Evolutionary conservation across 2,329 filamentous ascomycete species (phyloP).

Genomic region (Thelonectria olida): DNA sequence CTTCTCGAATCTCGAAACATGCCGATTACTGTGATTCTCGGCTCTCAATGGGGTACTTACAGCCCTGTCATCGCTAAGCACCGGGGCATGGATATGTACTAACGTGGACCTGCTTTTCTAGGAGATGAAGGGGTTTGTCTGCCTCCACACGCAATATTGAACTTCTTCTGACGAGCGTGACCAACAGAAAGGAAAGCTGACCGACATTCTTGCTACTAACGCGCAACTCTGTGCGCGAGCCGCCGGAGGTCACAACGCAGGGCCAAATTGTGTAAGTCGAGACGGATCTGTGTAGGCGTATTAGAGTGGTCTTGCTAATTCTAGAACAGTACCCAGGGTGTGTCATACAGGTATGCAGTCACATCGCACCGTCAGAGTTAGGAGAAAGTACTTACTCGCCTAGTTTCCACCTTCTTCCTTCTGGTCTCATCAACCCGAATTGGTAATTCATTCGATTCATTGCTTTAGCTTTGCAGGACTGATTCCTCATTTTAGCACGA

Average conservation of each 20-base stretch:
- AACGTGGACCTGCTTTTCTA: too few species aligned
- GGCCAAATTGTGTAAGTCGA: slow-evolving; percentile 24
- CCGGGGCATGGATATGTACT: too few species aligned
- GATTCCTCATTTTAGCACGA: background rate
- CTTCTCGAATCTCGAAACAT: too few species aligned
- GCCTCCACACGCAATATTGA: too few species aligned
- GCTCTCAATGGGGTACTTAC: too few species aligned
- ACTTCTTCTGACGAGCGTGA: too few species aligned
- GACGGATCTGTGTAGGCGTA: background rate
- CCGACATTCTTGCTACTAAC: slow-evolving; percentile 22
- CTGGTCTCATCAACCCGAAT: slow-evolving; percentile 24
- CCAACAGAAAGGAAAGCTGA: slow-evolving; percentile 19
- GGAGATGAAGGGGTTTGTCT: too few species aligned
- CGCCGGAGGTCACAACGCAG: slow-evolving; percentile 21
- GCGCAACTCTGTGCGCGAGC: slow-evolving; percentile 25
- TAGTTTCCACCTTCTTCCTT: slow-evolving; percentile 26
- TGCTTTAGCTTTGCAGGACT: background rate
- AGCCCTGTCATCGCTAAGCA: too few species aligned
- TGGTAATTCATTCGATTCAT: background rate
- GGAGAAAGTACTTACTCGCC: background rate
- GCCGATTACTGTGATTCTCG: too few species aligned
- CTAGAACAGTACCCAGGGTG: background rate
- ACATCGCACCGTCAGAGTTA: background rate
- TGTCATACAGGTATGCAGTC: background rate
- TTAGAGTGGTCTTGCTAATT: background rate